phyloP scores from a whole-genome alignment of 2,329 filamentous ascomycete genomes.

The Penicillium sp. region DNA sequence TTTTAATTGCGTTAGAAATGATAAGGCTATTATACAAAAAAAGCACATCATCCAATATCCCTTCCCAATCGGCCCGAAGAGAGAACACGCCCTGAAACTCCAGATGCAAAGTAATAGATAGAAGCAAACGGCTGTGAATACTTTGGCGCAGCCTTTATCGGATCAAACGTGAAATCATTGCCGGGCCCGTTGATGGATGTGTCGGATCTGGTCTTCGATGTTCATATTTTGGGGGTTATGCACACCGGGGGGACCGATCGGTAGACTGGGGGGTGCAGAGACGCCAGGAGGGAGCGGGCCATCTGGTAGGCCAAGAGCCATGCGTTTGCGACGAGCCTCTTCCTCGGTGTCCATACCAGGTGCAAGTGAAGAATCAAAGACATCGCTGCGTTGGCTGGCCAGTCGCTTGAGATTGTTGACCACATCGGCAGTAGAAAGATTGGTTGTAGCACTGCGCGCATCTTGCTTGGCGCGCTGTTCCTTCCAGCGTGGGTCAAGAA shows the following conservation, averaged over 20 bases:
- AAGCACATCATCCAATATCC: constrained; percentile 7
- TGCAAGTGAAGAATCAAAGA: constrained; percentile 66
- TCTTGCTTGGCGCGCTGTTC: constrained; percentile 91
- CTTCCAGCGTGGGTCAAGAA: constrained; percentile 92
- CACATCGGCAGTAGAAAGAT: constrained; percentile 80
- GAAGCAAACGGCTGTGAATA: neutral
- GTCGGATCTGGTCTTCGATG: constrained; percentile 81
- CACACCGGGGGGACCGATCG: constrained; percentile 31
- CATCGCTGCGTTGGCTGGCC: constrained; percentile 80
- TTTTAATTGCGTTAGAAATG: neutral
- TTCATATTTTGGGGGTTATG: constrained; percentile 56
- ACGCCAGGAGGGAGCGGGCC: constrained; percentile 22
- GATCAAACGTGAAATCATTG: constrained; percentile 20
- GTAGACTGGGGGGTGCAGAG: constrained; percentile 21
- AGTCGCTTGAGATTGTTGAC: constrained; percentile 95
- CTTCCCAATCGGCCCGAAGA: neutral
- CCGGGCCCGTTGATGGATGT: constrained; percentile 60
- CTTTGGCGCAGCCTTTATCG: neutral
- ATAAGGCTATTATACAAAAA: constrained; percentile 11
- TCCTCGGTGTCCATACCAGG: constrained; percentile 70
- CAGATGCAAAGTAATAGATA: neutral
- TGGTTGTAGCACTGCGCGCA: constrained; percentile 79
- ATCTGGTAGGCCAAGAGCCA: constrained; percentile 53
- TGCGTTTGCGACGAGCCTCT: constrained; percentile 73
- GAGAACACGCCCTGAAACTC: neutral